These are phyloP conservation scores for Coccomyxa sp. DNA, from an alignment of 139 green algal genomes.

Conservation along the genomic window DNA sequence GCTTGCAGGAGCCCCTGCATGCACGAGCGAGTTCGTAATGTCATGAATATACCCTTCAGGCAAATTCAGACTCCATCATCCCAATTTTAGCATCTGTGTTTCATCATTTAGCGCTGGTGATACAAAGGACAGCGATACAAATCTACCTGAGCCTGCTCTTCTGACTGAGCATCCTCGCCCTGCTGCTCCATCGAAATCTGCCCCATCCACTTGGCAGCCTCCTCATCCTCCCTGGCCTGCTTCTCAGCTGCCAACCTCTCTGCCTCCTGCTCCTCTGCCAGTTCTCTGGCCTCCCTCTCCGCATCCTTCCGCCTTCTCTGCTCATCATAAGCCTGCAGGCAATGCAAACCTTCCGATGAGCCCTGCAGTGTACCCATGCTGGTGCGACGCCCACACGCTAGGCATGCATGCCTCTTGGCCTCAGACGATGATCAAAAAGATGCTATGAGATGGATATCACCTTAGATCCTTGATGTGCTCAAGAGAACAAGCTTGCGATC, in stretches of 20 bases:
- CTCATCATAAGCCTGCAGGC: constrained; percentile 54
- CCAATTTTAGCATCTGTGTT: neutral
- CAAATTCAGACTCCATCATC: neutral
- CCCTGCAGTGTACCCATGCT: neutral
- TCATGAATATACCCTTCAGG: neutral
- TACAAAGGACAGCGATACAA: neutral
- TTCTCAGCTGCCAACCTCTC: constrained; percentile 50
- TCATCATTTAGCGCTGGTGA: neutral
- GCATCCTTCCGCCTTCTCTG: constrained; percentile 44
- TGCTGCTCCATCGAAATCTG: constrained; percentile 67
- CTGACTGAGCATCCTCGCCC: constrained; percentile 32
- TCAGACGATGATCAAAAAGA: neutral
- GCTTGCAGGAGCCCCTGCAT: constrained; percentile 49
- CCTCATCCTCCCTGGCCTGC: constrained; percentile 50
- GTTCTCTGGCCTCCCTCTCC: constrained; percentile 61
- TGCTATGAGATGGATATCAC: neutral
- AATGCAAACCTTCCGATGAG: neutral
- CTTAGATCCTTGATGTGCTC: neutral
- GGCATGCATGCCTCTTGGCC: neutral
- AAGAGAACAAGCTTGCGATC: neutral
- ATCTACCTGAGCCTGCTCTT: constrained; percentile 31
- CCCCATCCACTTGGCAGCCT: constrained; percentile 77
- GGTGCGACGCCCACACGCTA: neutral
- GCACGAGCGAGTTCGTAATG: neutral
- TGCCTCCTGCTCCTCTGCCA: constrained; percentile 68